These are phyloP conservation scores for Melastoma malabathricum DNA, from an alignment of 345 rosid species.

Conservation along the genomic window DNA sequence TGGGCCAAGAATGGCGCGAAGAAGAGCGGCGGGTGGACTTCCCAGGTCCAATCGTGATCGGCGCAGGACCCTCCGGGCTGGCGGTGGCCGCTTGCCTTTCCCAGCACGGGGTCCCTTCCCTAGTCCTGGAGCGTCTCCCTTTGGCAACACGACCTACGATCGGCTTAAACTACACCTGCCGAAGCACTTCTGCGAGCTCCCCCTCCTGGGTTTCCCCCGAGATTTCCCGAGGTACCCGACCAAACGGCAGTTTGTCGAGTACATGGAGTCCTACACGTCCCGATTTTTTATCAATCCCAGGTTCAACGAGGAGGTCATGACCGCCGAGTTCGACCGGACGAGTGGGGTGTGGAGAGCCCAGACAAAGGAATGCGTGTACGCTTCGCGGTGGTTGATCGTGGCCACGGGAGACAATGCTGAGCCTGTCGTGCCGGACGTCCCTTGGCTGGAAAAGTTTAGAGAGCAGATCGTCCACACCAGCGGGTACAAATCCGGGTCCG, in stretches of 20 bases:
- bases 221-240: slow-evolving; percentile 22
- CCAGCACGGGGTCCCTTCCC: slow-evolving; percentile 14
- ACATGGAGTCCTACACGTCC: slow-evolving; percentile 22
- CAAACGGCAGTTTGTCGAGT: slow-evolving; percentile 18
- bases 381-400: slow-evolving; percentile 55
- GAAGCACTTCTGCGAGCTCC: slow-evolving; percentile 22
- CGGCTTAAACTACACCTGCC: slow-evolving; percentile 29
- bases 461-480: slow-evolving; percentile 52
- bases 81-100: slow-evolving; percentile 23
- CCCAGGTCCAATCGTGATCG: slow-evolving; percentile 22
- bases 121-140: slow-evolving; percentile 20
- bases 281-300: slow-evolving; percentile 13
- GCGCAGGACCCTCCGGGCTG: slow-evolving; percentile 27
- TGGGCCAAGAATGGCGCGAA: slow-evolving; percentile 2
- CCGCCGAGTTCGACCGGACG: slow-evolving; percentile 13
- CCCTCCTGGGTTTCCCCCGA: slow-evolving; percentile 13
- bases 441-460: slow-evolving; percentile 34
- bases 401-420: slow-evolving; percentile 91
- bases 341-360: slow-evolving; percentile 18
- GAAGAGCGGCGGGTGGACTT: slow-evolving; percentile 2
- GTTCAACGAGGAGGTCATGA: slow-evolving; percentile 12
- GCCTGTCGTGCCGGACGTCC: slow-evolving; percentile 48
- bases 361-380: slow-evolving; percentile 8
- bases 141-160: slow-evolving; percentile 23
- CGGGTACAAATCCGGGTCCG: slow-evolving; percentile 50